A percentile compares a stretch with the other conserved stretches of the same genome.
These are phyloP conservation scores for Cladorrhinum sp. DNA, from an alignment of 2,329 filamentous ascomycete genomes.

Conservation along the genomic window DNA sequence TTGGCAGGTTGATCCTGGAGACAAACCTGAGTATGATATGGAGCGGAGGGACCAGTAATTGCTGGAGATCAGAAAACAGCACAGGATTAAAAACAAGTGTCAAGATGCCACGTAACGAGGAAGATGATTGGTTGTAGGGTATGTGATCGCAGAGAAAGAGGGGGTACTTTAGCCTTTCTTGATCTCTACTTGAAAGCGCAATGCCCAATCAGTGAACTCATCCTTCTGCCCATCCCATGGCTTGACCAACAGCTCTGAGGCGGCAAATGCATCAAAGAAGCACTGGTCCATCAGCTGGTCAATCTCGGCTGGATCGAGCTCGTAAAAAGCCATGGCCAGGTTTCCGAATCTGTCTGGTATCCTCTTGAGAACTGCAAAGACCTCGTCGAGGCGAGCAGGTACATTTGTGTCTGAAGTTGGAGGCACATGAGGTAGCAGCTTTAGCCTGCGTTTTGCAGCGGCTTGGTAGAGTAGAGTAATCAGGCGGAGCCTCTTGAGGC, in stretches of 20 bases:
- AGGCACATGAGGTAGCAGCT: constrained; percentile 43
- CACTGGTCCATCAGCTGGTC: constrained; percentile 58
- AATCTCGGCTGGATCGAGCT: constrained; percentile 58
- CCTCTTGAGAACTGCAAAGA: constrained; percentile 53
- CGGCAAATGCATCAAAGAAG: constrained; percentile 56
- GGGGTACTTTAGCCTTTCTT: constrained; percentile 37
- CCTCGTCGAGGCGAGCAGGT: constrained; percentile 50
- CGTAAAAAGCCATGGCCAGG: constrained; percentile 70
- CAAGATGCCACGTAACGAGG: neutral
- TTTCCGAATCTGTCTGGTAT: constrained; percentile 70
- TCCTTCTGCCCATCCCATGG: constrained; percentile 66
- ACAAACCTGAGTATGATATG: no score
- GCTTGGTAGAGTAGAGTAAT: constrained; percentile 67
- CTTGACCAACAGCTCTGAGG: constrained; percentile 52
- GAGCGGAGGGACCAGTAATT: no score
- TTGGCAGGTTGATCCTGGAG: no score
- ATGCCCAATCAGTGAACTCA: constrained; percentile 76
- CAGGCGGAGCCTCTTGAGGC: constrained; percentile 64
- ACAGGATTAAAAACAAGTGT: neutral
- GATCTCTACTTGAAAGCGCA: constrained; percentile 52
- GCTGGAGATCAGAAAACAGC: no score
- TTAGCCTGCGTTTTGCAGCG: constrained; percentile 66
- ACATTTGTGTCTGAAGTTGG: constrained; percentile 28
- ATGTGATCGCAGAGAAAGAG: neutral
- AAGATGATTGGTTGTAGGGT: neutral